phyloP scores from a whole-genome alignment of 2,329 filamentous ascomycete genomes.

The Neurospora crassa region DNA sequence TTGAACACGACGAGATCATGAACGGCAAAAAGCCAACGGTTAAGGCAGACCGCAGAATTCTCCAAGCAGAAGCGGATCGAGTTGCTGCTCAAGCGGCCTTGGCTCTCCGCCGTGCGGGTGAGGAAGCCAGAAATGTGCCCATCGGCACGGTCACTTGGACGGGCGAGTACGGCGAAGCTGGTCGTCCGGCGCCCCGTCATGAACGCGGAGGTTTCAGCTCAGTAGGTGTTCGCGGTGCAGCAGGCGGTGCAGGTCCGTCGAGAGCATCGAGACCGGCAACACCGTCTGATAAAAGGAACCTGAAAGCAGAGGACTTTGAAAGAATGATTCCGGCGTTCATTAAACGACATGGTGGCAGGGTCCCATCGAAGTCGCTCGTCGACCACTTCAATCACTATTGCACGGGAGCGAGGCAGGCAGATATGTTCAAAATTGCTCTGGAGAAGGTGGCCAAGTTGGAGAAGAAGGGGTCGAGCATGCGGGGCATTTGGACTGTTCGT shows the following conservation, averaged over 20 bases:
- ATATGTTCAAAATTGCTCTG: slow-evolving; percentile 75
- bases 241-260: slow-evolving; percentile 27
- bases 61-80: slow-evolving; percentile 71
- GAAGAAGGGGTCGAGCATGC: slow-evolving; percentile 41
- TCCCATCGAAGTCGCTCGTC: slow-evolving; percentile 75
- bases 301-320: slow-evolving; percentile 53
- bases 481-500: slow-evolving; percentile 39
- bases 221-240: slow-evolving; percentile 33
- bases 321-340: slow-evolving; percentile 72
- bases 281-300: slow-evolving; percentile 23
- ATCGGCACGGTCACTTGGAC: slow-evolving; percentile 92
- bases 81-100: slow-evolving; percentile 70
- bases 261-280: slow-evolving; percentile 38
- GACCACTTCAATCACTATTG: slow-evolving; percentile 85
- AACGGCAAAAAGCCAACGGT: slow-evolving; percentile 58
- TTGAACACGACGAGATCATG: slow-evolving; percentile 89
- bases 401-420: slow-evolving; percentile 54
- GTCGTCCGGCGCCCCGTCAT: slow-evolving; percentile 47
- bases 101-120: slow-evolving; percentile 62
- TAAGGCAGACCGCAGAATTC: slow-evolving; percentile 65
- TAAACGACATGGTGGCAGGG: slow-evolving; percentile 63
- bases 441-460: slow-evolving; percentile 66
- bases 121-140: slow-evolving; percentile 62
- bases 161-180: slow-evolving; percentile 69
- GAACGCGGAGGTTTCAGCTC: slow-evolving; percentile 43